phyloP scores from a whole-genome alignment of 2,329 filamentous ascomycete species.

The Seiridium unicorne region DNA sequence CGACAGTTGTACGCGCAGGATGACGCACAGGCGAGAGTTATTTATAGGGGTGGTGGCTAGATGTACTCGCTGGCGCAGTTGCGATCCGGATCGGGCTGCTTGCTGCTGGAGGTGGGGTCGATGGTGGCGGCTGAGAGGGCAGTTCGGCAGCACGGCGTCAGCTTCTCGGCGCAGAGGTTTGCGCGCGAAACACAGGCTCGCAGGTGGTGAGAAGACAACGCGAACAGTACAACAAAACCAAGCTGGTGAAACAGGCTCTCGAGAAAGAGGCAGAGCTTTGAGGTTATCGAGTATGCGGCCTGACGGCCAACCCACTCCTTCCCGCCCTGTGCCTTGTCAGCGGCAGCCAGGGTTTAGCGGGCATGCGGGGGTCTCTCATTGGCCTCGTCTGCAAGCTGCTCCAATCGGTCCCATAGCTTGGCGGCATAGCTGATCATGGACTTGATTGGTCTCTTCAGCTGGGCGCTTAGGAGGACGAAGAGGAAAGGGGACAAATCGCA shows the following conservation, averaged over 20 bases:
- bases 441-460: constrained; percentile 20
- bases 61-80: constrained; percentile 10
- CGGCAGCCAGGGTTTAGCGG: constrained; percentile 2
- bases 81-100: constrained; percentile 14
- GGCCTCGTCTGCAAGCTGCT: constrained; percentile 8
- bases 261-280: constrained; percentile 14
- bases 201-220: background rate
- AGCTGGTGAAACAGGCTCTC: constrained; percentile 19
- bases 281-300: constrained; percentile 24
- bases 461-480: constrained; percentile 24
- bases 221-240: constrained; percentile 12
- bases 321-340: constrained; percentile 10
- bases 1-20: background rate
- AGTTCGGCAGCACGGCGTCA: constrained; percentile 13
- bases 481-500: constrained; percentile 19
- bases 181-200: background rate
- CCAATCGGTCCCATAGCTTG: constrained; percentile 20
- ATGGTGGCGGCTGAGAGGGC: constrained; percentile 11
- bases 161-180: background rate
- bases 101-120: constrained; percentile 20
- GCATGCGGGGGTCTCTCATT: background rate
- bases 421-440: constrained; percentile 13
- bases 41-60: constrained; percentile 21
- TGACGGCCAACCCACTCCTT: constrained; percentile 16
- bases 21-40: constrained; percentile 12